phyloP scores from a whole-genome alignment of 306 rosid species.

The Quillaja saponaria region DNA sequence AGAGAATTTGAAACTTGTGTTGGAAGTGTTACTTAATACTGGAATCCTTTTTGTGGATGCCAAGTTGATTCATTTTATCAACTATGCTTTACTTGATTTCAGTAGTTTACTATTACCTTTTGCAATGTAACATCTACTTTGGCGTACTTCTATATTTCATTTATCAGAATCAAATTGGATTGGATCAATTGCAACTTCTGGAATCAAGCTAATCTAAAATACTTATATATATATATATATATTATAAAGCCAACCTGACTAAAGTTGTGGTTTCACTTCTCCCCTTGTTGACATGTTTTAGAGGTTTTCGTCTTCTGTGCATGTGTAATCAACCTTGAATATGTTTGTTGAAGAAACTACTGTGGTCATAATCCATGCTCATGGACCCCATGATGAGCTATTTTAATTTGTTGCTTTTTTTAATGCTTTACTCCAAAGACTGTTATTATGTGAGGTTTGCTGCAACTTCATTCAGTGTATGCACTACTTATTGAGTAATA shows the following conservation, averaged over 20 bases:
- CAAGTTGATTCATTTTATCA: not conserved
- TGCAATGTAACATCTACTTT: too few species aligned
- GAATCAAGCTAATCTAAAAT: not conserved
- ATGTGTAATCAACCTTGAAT: not conserved
- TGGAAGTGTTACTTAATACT: constrained; percentile 4
- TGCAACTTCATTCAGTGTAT: too few species aligned
- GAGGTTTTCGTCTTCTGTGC: too few species aligned
- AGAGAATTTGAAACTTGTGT: not conserved
- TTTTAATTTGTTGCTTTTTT: not conserved
- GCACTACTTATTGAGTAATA: not conserved
- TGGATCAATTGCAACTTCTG: constrained; percentile 5
- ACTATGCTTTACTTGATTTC: too few species aligned
- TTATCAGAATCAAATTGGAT: not conserved
- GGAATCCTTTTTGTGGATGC: not conserved
- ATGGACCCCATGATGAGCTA: not conserved
- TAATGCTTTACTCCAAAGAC: not conserved
- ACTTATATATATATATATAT: too few species aligned
- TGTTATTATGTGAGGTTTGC: not conserved
- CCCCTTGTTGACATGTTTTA: too few species aligned
- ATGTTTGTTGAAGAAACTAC: not conserved
- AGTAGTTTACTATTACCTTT: too few species aligned
- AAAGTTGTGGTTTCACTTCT: not conserved
- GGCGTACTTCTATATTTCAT: too few species aligned
- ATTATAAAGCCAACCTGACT: not conserved
- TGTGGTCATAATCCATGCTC: not conserved